Conservation (phyloP, 108 stramenopile genomes). For the Licmophora abbreviata region DNA sequence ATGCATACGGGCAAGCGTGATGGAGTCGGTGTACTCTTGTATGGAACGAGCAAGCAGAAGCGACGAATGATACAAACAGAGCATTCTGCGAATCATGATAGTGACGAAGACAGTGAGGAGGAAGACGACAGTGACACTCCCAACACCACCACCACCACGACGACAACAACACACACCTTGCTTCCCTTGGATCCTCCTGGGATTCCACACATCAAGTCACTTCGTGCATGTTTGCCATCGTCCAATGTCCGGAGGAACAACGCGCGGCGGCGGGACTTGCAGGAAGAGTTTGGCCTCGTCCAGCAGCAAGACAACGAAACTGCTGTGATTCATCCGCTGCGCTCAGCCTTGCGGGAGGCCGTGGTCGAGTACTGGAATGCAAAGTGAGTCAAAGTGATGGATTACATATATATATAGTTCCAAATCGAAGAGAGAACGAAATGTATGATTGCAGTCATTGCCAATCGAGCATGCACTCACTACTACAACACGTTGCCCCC, state of each 20-base stretch:
- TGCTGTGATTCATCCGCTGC: not conserved
- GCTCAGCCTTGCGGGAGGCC: conserved; percentile 4
- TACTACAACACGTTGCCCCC: not conserved
- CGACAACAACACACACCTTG: conserved; percentile 31
- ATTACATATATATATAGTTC: no score
- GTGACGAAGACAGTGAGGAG: conserved; percentile 18
- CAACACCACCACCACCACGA: not conserved
- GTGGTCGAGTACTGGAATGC: not conserved
- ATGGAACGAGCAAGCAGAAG: conserved; percentile 24
- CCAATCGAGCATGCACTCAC: not conserved
- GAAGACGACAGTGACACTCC: conserved; percentile 13
- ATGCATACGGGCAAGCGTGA: conserved; percentile 56
- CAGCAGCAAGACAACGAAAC: conserved; percentile 1
- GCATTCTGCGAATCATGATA: conserved; percentile 4
- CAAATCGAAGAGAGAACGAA: no score
- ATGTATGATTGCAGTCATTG: no score
- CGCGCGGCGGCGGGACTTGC: conserved; percentile 23
- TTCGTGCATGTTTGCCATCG: conserved; percentile 5
- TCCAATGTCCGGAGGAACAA: no score
- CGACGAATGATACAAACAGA: not conserved
- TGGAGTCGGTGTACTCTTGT: conserved; percentile 56
- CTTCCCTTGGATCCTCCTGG: conserved; percentile 54
- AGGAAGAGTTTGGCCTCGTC: conserved; percentile 37
- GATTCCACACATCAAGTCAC: conserved; percentile 20
- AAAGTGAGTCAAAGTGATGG: conserved; percentile 14